These are phyloP conservation scores for Leavenworthia alabamica DNA, from an alignment of 345 rosid species.

Conservation along the genomic window DNA sequence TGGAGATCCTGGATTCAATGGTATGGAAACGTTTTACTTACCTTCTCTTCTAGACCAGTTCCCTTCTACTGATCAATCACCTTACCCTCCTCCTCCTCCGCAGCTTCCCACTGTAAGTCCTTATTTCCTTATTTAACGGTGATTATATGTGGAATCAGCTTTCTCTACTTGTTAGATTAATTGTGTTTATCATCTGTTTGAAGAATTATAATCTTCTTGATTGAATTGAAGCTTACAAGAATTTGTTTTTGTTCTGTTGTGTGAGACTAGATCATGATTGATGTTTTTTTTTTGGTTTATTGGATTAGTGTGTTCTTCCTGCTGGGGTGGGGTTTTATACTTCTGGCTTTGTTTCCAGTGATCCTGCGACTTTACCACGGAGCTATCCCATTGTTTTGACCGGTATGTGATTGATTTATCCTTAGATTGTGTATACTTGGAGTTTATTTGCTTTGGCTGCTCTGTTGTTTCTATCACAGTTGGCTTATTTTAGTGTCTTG, in stretches of 20 bases:
- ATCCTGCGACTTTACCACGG: constrained; percentile 61
- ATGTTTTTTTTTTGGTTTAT: not conserved
- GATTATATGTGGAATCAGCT: constrained; percentile 1
- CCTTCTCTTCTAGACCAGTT: constrained; percentile 81
- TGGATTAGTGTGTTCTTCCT: constrained; percentile 81
- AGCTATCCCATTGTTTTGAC: constrained; percentile 96
- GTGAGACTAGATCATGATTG: constrained; percentile 1
- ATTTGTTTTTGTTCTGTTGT: not conserved
- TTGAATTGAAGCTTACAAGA: not conserved
- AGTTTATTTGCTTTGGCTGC: constrained; percentile 2
- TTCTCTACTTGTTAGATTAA: not conserved
- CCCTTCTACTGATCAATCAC: constrained; percentile 69
- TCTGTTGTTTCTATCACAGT: not conserved
- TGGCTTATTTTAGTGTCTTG: not conserved
- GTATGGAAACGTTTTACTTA: constrained; percentile 46
- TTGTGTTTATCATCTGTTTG: not conserved
- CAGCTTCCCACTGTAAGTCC: constrained; percentile 83
- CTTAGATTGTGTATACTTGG: not conserved
- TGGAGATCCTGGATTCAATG: constrained; percentile 81
- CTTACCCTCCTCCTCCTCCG: constrained; percentile 78
- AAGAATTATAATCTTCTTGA: not conserved
- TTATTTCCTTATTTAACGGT: not conserved
- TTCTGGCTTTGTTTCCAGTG: constrained; percentile 62
- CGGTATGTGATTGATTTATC: constrained; percentile 40
- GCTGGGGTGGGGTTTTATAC: constrained; percentile 76